Conservation (phyloP, 2,329 filamentous ascomycete species). For the Ambrosiella beaveri region DNA sequence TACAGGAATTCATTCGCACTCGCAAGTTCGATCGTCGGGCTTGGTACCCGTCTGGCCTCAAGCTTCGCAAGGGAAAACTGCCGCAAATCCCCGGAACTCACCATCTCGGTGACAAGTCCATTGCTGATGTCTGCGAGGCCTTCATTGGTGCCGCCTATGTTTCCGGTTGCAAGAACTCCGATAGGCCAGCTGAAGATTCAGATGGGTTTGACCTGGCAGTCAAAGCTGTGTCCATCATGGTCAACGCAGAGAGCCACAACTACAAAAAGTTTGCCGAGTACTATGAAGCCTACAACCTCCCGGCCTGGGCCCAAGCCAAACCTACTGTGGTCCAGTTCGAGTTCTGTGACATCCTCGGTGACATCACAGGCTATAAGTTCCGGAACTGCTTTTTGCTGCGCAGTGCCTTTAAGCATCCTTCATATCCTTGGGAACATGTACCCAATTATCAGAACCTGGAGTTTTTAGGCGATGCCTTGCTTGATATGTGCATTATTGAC, state of each 20-base stretch:
- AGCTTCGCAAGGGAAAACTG: slow-evolving; percentile 55
- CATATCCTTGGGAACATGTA: slow-evolving; percentile 57
- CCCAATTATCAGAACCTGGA: slow-evolving; percentile 84
- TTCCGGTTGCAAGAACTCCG: slow-evolving; percentile 26
- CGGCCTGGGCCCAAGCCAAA: slow-evolving; percentile 48
- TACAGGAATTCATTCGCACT: slow-evolving; percentile 67
- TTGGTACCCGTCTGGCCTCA: slow-evolving; percentile 78
- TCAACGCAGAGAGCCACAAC: slow-evolving; percentile 49
- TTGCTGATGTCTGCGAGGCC: slow-evolving; percentile 89
- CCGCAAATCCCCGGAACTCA: slow-evolving; percentile 34
- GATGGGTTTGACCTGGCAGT: slow-evolving; percentile 37
- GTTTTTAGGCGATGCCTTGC: slow-evolving; percentile 75
- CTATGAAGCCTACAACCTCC: slow-evolving; percentile 46
- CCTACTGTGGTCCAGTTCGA: slow-evolving; percentile 51
- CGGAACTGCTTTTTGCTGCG: slow-evolving; percentile 56
- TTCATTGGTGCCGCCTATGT: slow-evolving; percentile 73
- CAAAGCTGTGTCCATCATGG: slow-evolving; percentile 49
- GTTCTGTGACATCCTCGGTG: slow-evolving; percentile 46
- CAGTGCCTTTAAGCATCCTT: slow-evolving; percentile 79
- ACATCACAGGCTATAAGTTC: slow-evolving; percentile 46
- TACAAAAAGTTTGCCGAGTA: slow-evolving; percentile 61
- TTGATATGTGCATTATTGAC: slow-evolving; percentile 74
- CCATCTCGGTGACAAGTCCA: slow-evolving; percentile 65
- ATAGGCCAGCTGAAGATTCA: slow-evolving; percentile 18
- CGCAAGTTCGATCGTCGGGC: slow-evolving; percentile 60